A percentile compares a stretch with the other conserved stretches of the same genome.
Evolutionary conservation across 805 yeast genomes (phyloP).

Genomic region (Groenewaldozyma salmanticensis): DNA sequence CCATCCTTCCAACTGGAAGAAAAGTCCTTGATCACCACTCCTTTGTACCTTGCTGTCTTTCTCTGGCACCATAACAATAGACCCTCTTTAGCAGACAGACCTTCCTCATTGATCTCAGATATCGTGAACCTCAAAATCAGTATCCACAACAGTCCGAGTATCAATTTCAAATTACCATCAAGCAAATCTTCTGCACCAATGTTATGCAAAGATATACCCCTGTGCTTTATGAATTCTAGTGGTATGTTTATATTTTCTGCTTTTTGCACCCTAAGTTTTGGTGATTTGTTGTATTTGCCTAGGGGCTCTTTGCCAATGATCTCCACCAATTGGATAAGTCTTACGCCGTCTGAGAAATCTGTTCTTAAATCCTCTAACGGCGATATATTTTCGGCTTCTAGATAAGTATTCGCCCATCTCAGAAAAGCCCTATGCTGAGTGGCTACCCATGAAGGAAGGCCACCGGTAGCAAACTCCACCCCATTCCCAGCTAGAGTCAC

Average conservation of each 20-base stretch:
- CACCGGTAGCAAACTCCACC: too few relatives aligned
- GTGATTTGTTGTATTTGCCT: conserved; percentile 25
- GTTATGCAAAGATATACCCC: conserved; percentile 29
- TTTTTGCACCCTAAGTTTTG: conserved; percentile 29
- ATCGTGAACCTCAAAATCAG: conserved; percentile 30
- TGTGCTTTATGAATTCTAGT: conserved; percentile 26
- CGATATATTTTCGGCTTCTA: conserved; percentile 19
- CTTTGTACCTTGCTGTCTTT: conserved; percentile 30
- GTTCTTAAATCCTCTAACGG: conserved; percentile 20
- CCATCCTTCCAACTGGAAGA: conserved; percentile 47
- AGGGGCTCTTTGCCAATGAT: conserved; percentile 28
- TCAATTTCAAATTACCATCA: conserved; percentile 89
- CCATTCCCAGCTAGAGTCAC: too few relatives aligned
- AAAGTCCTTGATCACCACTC: conserved; percentile 38
- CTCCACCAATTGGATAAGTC: conserved; percentile 29
- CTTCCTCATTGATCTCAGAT: conserved; percentile 31
- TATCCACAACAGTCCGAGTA: conserved; percentile 82
- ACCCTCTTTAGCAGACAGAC: conserved; percentile 33
- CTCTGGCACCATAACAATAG: conserved; percentile 47
- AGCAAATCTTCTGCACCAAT: conserved; percentile 72
- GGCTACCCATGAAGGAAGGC: conserved; percentile 31
- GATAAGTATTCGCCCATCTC: conserved; percentile 31
- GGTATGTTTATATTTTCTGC: conserved; percentile 31
- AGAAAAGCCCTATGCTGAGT: conserved; percentile 31
- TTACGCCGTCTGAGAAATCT: conserved; percentile 29